Evolutionary conservation across 306 rosid genomes (phyloP), one percentile per base, ranked within the genome.

Genomic region (Corylus americana): DNA sequence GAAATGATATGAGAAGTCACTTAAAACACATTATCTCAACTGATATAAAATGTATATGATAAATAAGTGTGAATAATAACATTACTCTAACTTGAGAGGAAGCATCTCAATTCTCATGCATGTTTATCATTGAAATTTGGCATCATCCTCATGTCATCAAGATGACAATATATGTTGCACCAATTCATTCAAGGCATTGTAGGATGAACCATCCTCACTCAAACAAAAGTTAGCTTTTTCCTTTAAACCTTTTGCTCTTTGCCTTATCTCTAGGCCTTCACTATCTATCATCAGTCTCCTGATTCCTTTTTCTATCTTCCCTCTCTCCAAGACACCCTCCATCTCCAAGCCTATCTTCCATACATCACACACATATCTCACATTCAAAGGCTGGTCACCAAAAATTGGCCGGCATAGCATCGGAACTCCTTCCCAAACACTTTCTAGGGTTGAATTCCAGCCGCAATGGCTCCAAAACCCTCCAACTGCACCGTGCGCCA

Each of bases 141-240:
- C 66, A 17, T 20, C 37, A 59, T n/a, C 64, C 64, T 58, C 31
- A 16, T 48, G 4, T 22, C 50, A 39, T 67, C 50, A 18, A 7
- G 42, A 67, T 39, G 71, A 67, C 16, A 67, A 39, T 37, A 67
- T 17, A 9, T 8, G 51, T 1, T 67, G 14, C 42, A 20, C 71
- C 71, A 67, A 39, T 67, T 67, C 71, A 67, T 39, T 67, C 71
- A 67, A 67, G 71, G 71, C 16, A 17, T 8, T 10, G 51, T 4
- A 39, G 12, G 50, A 17, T 39, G 50, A 39, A 67, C 29, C 71
- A 18, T 67, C 27, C 5, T 67, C 71, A 8, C 29, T 39, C 1
- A 39, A 5, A 44, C 29, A 67, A 39, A 42, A 20, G 2, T 8
- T 29, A 1, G 71, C 51, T 18, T 18, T 39, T 4, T 39, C 16